Conservation (phyloP, 139 green algal genomes). For the Micractinium conductrix region DNA sequence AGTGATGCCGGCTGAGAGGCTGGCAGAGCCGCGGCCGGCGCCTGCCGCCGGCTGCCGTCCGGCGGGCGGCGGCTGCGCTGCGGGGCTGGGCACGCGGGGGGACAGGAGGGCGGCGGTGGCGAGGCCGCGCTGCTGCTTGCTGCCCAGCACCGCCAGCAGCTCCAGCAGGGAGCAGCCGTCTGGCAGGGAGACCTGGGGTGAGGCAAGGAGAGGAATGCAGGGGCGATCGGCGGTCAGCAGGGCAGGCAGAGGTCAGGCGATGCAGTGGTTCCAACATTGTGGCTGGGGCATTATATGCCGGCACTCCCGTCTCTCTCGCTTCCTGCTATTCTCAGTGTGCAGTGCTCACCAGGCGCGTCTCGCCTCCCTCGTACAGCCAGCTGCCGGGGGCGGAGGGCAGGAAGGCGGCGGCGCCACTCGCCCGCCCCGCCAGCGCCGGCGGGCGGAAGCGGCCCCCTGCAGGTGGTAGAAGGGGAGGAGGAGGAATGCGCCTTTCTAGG, state of each 20-base stretch:
- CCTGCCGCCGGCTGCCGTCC: not conserved
- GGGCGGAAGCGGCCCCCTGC: too few species aligned
- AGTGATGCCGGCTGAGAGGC: not conserved
- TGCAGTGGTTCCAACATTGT: not conserved
- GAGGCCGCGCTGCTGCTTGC: conserved; percentile 1
- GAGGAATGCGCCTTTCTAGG: too few species aligned
- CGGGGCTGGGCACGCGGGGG: not conserved
- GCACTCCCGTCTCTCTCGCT: not conserved
- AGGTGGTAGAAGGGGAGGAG: too few species aligned
- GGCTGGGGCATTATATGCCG: not conserved
- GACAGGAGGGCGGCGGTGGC: not conserved
- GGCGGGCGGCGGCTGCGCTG: not conserved
- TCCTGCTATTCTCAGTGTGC: not conserved
- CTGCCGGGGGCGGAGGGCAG: not conserved
- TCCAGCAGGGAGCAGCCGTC: conserved; percentile 23
- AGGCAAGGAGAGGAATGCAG: too few species aligned
- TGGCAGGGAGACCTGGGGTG: conserved; percentile 23
- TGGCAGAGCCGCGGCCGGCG: not conserved
- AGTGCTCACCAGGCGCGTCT: conserved; percentile 62
- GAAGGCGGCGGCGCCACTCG: not conserved
- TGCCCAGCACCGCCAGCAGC: conserved; percentile 43
- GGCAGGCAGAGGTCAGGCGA: not conserved
- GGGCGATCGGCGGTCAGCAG: not conserved
- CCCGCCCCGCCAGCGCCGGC: not conserved
- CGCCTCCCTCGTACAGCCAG: conserved; percentile 48